A percentile compares a stretch with the other conserved stretches of the same genome.
These are phyloP conservation scores for Melampsora larici-populina DNA, from an alignment of 1,284 basidiomycete genomes.

Conservation along the genomic window DNA sequence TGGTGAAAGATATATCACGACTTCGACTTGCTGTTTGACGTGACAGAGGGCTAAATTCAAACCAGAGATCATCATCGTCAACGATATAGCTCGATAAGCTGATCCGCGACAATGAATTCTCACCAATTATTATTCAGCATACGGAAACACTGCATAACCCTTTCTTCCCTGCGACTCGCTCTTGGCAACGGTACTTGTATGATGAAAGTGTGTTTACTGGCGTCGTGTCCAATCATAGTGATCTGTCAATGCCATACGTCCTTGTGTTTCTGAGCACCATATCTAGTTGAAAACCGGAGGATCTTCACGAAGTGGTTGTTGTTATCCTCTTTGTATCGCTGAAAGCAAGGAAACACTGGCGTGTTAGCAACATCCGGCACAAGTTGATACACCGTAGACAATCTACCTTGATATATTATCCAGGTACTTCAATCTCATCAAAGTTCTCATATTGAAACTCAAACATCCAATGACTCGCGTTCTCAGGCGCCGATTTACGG, in stretches of 20 bases:
- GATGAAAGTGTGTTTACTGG: slow-evolving; percentile 79
- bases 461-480: slow-evolving; percentile 85
- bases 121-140: slow-evolving; percentile 92
- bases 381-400: no score
- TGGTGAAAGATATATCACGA: slow-evolving; percentile 84
- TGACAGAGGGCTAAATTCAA: slow-evolving; percentile 65
- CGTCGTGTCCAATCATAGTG: slow-evolving; percentile 87
- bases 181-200: slow-evolving; percentile 85
- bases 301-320: slow-evolving; percentile 90
- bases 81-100: no score
- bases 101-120: slow-evolving; percentile 45
- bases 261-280: slow-evolving; percentile 78
- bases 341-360: no score
- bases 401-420: slow-evolving; percentile 87
- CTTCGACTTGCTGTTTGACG: slow-evolving; percentile 91
- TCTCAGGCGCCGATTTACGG: slow-evolving; percentile 79
- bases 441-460: slow-evolving; percentile 98
- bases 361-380: no score
- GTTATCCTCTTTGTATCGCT: slow-evolving; percentile 78
- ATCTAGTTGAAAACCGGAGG: slow-evolving; percentile 82
- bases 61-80: no score
- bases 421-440: slow-evolving; percentile 96
- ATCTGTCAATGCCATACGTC: slow-evolving; percentile 87
- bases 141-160: slow-evolving; percentile 84
- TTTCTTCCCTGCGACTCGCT: slow-evolving; percentile 86